Conservation (phyloP, 2,329 filamentous ascomycete genomes). For the Phialophora expanda region DNA sequence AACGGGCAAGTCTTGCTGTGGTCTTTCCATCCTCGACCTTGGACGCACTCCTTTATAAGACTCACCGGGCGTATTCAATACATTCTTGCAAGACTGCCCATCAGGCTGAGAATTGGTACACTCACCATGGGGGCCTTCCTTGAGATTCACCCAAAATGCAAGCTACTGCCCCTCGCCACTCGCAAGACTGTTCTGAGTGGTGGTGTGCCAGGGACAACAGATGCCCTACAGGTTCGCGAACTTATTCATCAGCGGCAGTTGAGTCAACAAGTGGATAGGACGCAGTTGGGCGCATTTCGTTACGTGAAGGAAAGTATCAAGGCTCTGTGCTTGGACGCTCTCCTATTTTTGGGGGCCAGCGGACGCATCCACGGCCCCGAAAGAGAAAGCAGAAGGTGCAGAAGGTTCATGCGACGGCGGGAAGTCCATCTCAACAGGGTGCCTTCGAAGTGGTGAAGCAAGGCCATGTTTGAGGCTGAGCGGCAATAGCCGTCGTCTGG, state of each 20-base stretch:
- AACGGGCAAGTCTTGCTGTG: neutral
- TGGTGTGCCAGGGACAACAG: neutral
- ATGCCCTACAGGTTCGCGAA: neutral
- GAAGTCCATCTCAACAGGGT: neutral
- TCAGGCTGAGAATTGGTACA: slow-evolving; percentile 3
- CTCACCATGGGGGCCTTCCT: neutral
- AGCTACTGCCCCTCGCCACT: slow-evolving; percentile 8
- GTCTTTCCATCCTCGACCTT: neutral
- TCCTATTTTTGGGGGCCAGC: slow-evolving; percentile 6
- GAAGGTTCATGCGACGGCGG: slow-evolving; percentile 5
- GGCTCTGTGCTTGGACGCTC: neutral
- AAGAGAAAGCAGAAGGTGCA: neutral
- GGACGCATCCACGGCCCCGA: neutral
- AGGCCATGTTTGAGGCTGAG: neutral
- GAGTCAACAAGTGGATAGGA: neutral
- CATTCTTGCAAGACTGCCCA: neutral
- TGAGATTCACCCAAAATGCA: neutral
- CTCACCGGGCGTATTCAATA: neutral
- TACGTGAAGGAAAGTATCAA: neutral
- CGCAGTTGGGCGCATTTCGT: slow-evolving; percentile 5
- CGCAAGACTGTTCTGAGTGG: too few relatives aligned
- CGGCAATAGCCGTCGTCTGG: neutral
- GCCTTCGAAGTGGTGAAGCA: neutral
- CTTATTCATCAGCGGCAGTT: neutral
- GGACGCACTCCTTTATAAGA: neutral